phyloP scores from a whole-genome alignment of 805 yeast species.

The Metschnikowia colocasiae region DNA sequence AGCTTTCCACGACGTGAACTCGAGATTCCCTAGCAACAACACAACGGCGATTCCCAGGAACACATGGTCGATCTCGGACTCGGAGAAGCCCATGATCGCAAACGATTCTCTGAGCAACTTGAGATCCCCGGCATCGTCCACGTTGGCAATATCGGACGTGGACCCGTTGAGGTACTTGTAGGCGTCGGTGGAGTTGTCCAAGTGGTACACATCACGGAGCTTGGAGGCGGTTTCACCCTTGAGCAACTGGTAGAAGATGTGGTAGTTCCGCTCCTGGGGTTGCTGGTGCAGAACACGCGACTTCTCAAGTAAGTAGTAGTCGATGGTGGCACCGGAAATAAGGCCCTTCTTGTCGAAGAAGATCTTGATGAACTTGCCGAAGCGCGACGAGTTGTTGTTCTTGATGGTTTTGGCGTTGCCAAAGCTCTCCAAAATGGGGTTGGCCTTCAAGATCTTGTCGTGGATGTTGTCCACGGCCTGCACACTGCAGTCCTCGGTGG shows the following conservation, averaged over 20 bases:
- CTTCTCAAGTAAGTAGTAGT: conserved; percentile 91
- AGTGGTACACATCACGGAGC: conserved; percentile 42
- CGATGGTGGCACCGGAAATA: conserved; percentile 86
- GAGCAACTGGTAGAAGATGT: conserved; percentile 83
- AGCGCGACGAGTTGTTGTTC: conserved; percentile 91
- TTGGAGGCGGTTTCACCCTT: conserved; percentile 55
- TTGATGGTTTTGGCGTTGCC: conserved; percentile 96
- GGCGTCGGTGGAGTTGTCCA: conserved; percentile 26
- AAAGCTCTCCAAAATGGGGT: conserved; percentile 92
- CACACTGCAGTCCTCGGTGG: conserved; percentile 28
- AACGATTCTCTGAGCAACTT: conserved; percentile 61
- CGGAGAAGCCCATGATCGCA: conserved; percentile 64
- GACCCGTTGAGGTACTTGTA: conserved; percentile 60
- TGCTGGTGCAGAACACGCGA: conserved; percentile 84
- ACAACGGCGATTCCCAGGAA: conserved; percentile 70
- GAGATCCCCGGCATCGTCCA: conserved; percentile 74
- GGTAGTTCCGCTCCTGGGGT: conserved; percentile 81
- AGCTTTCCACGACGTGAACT: conserved; percentile 59
- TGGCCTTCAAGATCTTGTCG: conserved; percentile 82
- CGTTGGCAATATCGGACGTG: conserved; percentile 58
- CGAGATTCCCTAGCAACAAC: conserved; percentile 81
- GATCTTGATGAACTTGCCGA: conserved; percentile 92
- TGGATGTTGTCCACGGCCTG: conserved; percentile 50
- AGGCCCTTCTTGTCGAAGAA: conserved; percentile 62
- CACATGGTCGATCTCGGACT: conserved; percentile 52